phyloP scores from a whole-genome alignment of 2,329 filamentous ascomycete species.

The Xylariaceae sp. region DNA sequence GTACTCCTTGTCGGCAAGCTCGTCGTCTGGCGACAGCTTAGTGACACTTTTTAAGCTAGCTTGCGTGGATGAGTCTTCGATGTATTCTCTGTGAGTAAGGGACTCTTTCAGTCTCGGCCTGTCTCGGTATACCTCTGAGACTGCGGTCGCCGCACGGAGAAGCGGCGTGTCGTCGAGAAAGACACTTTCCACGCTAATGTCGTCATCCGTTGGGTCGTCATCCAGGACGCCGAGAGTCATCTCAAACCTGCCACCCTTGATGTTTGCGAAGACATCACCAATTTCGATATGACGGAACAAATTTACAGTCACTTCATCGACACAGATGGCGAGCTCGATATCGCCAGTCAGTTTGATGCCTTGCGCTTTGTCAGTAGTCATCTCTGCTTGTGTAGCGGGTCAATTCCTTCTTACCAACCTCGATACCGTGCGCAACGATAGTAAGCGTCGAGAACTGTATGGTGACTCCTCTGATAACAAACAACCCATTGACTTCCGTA shows the following conservation, averaged over 20 bases:
- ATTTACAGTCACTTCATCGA: conserved; percentile 53
- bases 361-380: not conserved
- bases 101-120: not conserved
- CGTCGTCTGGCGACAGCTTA: conserved; percentile 25
- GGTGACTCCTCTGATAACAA: conserved; percentile 58
- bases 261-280: conserved; percentile 58
- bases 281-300: conserved; percentile 58
- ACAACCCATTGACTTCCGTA: conserved; percentile 56
- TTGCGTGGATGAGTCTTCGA: not conserved
- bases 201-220: not conserved
- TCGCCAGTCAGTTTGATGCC: conserved; percentile 55
- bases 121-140: not conserved
- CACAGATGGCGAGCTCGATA: conserved; percentile 58
- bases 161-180: not conserved
- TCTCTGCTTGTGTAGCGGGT: not conserved
- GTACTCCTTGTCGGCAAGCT: conserved; percentile 43
- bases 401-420: conserved; percentile 46
- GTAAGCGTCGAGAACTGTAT: conserved; percentile 56
- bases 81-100: not conserved
- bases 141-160: conserved; percentile 1
- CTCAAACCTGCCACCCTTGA: conserved; percentile 57
- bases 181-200: conserved; percentile 1
- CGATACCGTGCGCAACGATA: conserved; percentile 57
- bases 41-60: conserved; percentile 1
- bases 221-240: conserved; percentile 52